Base-by-base conservation (phyloP, 805 yeast species). In the Wickerhamomyces bisporus region DNA sequence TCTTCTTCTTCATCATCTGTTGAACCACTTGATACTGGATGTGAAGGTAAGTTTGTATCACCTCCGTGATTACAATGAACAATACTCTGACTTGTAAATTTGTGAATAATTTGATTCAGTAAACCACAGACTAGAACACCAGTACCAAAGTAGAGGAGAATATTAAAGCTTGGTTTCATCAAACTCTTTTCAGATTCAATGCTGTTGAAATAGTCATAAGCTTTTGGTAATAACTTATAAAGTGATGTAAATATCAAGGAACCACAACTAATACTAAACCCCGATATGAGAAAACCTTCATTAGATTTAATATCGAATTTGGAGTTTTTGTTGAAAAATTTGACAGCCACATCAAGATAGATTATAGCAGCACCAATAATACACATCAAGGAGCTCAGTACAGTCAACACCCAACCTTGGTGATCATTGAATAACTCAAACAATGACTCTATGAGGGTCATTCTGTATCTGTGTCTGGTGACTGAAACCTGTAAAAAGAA, bases 61-160 rank as follows among this genome's bases (percentile, higher is more conserved):
- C 62, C 71, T 11, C 66, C 77, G 51, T 88, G 96, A 13, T 77
- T 82, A 60, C 96, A 88, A 55, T 88, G 96, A 0, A 89, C 84
- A 25, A 89, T 74, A 24, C 89, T 79, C 55, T 86, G 86, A 35
- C 91, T 77, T 0, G 97, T 86, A 36, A 79, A 59, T 26, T 76
- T 58, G 58, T 89, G 96, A 5, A 93, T 76, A 1, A 81, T 26
- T 20, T 66, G 56, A 57, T 88, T 89, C 39, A 91, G 62, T 2
- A 60, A 42, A 1, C 77, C 57, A 53, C 95, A 86, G 2, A 76
- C 44, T 1, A 64, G 32, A 3, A 83, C 73, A 3, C 98, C 98
- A 1, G 62, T 50, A 4, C 76, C 65, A 46, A 73, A 71, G 9
- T 74, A 65, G 0, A 67, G 61, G 30, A 75, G 64, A 36, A 76